Evolutionary conservation across 352 stramenopile genomes (phyloP).

Genomic region (Phytophthora pini): DNA sequence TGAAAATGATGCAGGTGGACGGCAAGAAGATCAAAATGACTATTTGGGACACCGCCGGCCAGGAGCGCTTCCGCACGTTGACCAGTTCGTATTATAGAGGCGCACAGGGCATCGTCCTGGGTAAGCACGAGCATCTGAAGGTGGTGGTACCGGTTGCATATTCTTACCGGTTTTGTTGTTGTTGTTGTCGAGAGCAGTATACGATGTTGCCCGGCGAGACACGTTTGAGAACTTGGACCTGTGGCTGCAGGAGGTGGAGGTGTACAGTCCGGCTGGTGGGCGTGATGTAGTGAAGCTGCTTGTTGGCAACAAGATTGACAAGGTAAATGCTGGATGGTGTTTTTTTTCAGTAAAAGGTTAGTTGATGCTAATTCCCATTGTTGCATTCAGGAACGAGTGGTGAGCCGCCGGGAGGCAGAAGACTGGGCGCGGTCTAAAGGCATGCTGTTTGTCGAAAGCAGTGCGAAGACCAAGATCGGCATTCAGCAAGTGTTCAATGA

Average conservation of each 20-base stretch:
- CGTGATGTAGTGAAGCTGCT: constrained; percentile 98
- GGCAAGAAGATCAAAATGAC: constrained; percentile 98
- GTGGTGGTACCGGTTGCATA: background rate
- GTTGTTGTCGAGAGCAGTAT: constrained; percentile 67
- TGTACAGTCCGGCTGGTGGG: constrained; percentile 95
- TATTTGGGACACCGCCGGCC: constrained; percentile 98
- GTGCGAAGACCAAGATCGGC: constrained; percentile 95
- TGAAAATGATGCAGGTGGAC: constrained; percentile 97
- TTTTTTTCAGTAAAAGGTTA: no score
- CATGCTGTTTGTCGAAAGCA: constrained; percentile 98
- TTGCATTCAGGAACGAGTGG: constrained; percentile 87
- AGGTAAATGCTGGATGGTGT: constrained; percentile 40
- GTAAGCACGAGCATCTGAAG: constrained; percentile 41
- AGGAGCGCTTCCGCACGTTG: constrained; percentile 98
- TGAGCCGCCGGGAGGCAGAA: constrained; percentile 94
- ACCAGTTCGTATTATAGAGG: constrained; percentile 98
- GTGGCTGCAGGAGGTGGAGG: constrained; percentile 98
- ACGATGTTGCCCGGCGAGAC: constrained; percentile 96
- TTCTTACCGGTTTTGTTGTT: constrained; percentile 9
- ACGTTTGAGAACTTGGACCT: constrained; percentile 98
- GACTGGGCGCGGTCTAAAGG: constrained; percentile 96
- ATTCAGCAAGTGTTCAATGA: constrained; percentile 98
- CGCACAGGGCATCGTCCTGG: constrained; percentile 97
- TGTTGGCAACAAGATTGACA: constrained; percentile 97
- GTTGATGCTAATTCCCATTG: background rate